Base-by-base conservation (phyloP, 2,329 filamentous ascomycete species). In the Colletotrichum gigasporum region DNA sequence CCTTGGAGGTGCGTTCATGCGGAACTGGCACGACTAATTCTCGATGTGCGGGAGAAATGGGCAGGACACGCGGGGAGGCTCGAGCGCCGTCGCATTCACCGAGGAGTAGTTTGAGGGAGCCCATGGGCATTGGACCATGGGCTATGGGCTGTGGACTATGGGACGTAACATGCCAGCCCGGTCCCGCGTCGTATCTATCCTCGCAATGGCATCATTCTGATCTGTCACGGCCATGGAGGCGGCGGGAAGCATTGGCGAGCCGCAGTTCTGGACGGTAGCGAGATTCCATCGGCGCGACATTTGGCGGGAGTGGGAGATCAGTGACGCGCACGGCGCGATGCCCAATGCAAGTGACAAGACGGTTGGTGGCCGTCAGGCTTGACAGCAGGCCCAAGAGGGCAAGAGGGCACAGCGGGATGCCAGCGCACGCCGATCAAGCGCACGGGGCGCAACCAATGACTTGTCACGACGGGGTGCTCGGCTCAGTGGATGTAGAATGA, bases 341-440 rank as follows among this genome's bases (percentile, higher is more conserved):
- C 41, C 42, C 48, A 60, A 64, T 53, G 34, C 32, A 62, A 44
- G 61, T 44, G 57, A 54, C 35, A n/a, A 30, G 44, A 24, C 30
- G 24, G 47, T 14, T 55, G 39, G 34, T 61, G 26, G 11, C 41
- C 39, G 60, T 41, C 53, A 66, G 61, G 63, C 42, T 50, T 60
- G 44, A 65, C 39, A 56, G 62, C 37, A 61, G 54, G 20, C n/a
- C 24, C 28, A 42, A n/a, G 34, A 45, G 37, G n/a, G n/a, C n/a
- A n/a, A n/a, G n/a, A n/a, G n/a, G n/a, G n/a, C n/a, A n/a, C n/a
- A n/a, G n/a, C n/a, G n/a, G n/a, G 45, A 39, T 56, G 65, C 65
- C 62, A 65, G 37, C 61, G 22, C 55, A 56, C 45, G 62, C 30
- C 47, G 65, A 65, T 65, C 58, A 65, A 63, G 48, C 52, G 63